phyloP scores from a whole-genome alignment of 257 asterid species.

The Ajuga chamaepitys region DNA sequence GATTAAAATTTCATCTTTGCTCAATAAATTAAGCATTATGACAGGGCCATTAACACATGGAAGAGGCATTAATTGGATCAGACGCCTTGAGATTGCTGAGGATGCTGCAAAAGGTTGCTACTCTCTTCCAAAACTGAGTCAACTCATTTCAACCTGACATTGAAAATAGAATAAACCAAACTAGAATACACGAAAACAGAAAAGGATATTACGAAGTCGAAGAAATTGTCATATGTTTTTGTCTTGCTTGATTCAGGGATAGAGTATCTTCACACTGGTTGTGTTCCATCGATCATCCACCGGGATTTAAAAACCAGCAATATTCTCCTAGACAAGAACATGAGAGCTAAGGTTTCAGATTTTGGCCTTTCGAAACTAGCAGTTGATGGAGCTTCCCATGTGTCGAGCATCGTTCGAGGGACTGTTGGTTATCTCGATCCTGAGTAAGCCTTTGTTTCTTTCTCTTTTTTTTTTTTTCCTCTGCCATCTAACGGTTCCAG shows the following conservation, averaged over 20 bases:
- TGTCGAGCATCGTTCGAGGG: constrained; percentile 97
- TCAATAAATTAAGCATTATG: constrained; percentile 4
- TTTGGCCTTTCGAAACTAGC: constrained; percentile 97
- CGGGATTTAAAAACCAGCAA: constrained; percentile 95
- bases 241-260: constrained; percentile 56
- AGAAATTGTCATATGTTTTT: constrained; percentile 1
- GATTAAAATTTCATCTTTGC: not conserved
- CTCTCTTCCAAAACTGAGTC: too few relatives aligned
- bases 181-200: not conserved
- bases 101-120: constrained; percentile 98
- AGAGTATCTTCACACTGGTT: constrained; percentile 97
- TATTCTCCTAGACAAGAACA: constrained; percentile 87
- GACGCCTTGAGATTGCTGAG: constrained; percentile 96
- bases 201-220: not conserved
- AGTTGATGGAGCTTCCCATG: constrained; percentile 96
- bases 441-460: constrained; percentile 49
- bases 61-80: constrained; percentile 70
- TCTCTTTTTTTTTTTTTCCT: not conserved
- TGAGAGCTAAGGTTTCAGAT: constrained; percentile 95
- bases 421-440: constrained; percentile 99
- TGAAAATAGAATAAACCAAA: not conserved
- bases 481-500: not conserved
- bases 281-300: constrained; percentile 92
- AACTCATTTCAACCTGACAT: not conserved
- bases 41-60: constrained; percentile 66